phyloP scores from a whole-genome alignment of 345 rosid genomes.

The Lumnitzera racemosa region DNA sequence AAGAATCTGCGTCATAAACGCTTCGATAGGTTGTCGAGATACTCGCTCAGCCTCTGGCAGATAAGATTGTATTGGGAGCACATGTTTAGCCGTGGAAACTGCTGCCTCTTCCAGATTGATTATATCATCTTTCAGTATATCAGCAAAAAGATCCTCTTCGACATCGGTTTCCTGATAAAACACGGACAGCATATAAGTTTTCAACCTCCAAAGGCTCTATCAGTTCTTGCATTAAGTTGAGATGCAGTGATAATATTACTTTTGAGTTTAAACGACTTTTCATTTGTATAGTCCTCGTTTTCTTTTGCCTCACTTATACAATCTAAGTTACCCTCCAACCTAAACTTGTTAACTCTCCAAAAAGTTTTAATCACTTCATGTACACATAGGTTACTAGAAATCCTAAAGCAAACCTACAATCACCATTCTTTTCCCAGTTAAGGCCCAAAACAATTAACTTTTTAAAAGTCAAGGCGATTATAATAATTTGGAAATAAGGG shows the following conservation, averaged over 20 bases:
- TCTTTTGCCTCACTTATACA: no score
- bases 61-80: slow-evolving; percentile 6
- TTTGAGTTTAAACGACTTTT: no score
- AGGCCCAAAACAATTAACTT: no score
- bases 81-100: neutral
- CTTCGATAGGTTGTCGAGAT: slow-evolving; percentile 9
- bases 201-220: neutral
- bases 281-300: no score
- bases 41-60: slow-evolving; percentile 3
- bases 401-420: no score
- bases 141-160: slow-evolving; percentile 60
- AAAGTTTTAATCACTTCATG: no score
- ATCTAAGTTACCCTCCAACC: no score
- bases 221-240: neutral
- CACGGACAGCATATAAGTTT: neutral
- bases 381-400: neutral
- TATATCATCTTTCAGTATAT: slow-evolving; percentile 75
- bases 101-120: slow-evolving; percentile 50
- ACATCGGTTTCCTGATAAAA: slow-evolving; percentile 30
- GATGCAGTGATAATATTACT: neutral
- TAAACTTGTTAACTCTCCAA: no score
- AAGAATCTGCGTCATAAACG: neutral
- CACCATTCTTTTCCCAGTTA: no score
- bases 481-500: no score
- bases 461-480: no score